Conservation (phyloP, 176 grass and related monocot genomes). For the Bromus sterilis region DNA sequence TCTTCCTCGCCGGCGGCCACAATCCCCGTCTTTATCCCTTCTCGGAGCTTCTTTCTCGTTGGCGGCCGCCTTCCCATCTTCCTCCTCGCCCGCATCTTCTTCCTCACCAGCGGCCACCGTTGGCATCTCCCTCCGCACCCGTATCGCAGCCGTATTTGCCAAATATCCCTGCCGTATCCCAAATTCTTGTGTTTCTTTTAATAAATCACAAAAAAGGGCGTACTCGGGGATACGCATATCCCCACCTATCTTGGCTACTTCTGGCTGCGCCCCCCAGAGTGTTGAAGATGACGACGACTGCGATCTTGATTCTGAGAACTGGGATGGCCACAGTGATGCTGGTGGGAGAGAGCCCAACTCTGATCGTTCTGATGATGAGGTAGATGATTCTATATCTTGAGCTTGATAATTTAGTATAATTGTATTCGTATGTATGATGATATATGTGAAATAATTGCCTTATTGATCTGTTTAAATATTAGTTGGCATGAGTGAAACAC, state of each 20-base stretch:
- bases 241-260: background rate
- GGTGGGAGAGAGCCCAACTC: conserved; percentile 6
- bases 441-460: background rate
- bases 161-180: background rate
- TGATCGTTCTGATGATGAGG: conserved; percentile 53
- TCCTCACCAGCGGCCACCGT: background rate
- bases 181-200: background rate
- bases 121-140: background rate
- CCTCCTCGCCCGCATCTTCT: background rate
- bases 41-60: background rate
- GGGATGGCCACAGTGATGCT: conserved; percentile 30
- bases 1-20: background rate
- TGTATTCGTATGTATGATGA: background rate
- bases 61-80: background rate
- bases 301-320: conserved; percentile 29
- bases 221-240: background rate
- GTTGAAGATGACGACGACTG: background rate
- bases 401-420: background rate
- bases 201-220: background rate
- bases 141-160: background rate
- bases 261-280: background rate
- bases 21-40: background rate
- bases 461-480: background rate
- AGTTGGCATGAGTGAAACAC: background rate
- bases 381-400: background rate